Conservation (phyloP, 2,329 filamentous ascomycete genomes). For the Arthrinium puccinioides region DNA sequence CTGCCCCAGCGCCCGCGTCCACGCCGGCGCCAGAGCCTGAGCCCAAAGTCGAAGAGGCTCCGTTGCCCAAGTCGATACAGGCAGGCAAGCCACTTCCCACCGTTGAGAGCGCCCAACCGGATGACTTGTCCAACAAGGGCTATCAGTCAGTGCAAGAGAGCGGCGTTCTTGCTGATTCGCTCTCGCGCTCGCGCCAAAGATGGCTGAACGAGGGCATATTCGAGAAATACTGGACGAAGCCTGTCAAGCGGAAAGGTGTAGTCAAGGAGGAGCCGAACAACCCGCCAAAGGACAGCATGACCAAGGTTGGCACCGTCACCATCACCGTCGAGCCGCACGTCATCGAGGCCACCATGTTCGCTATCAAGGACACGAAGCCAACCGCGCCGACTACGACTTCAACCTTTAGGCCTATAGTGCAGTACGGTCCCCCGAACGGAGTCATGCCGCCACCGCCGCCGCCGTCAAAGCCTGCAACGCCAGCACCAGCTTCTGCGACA, state of each 20-base stretch:
- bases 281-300: conserved; percentile 63
- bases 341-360: conserved; percentile 68
- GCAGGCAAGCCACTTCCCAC: conserved; percentile 65
- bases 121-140: conserved; percentile 54
- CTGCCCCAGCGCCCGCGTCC: conserved; percentile 21
- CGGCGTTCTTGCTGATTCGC: conserved; percentile 66
- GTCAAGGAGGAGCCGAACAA: conserved; percentile 58
- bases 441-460: conserved; percentile 47
- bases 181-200: conserved; percentile 64
- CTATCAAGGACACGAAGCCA: conserved; percentile 58
- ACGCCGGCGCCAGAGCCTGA: conserved; percentile 27
- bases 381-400: conserved; percentile 28
- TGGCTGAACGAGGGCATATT: conserved; percentile 69
- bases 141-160: conserved; percentile 72
- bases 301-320: conserved; percentile 64
- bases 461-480: conserved; percentile 11
- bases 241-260: conserved; percentile 59
- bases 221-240: conserved; percentile 72
- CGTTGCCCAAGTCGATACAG: conserved; percentile 55
- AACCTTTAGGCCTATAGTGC: conserved; percentile 48
- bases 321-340: conserved; percentile 76
- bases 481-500: conserved; percentile 5
- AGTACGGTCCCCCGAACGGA: conserved; percentile 59
- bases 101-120: conserved; percentile 58
- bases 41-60: conserved; percentile 25